Base-by-base conservation (phyloP, 2,329 filamentous ascomycete genomes). In the Apiospora aurea region DNA sequence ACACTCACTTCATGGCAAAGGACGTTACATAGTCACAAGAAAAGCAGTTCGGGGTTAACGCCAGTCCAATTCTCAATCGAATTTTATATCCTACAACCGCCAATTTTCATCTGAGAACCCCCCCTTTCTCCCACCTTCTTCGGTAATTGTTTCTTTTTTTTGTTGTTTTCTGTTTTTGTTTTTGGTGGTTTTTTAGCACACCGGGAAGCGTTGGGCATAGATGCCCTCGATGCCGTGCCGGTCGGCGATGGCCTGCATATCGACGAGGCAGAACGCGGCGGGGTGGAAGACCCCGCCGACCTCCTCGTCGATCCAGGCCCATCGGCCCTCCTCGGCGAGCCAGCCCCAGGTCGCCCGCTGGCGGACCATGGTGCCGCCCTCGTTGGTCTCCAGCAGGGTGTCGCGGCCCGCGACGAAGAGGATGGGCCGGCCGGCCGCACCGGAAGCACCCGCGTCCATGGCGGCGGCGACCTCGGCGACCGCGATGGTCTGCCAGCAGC, bases 11-110 rank as follows among this genome's bases (percentile, higher is more conserved):
- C 21, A 24, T 21, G 10, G 21, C 21, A 49, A n/a, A 7, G 5
- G 14, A 26, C n/a, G 11, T 26, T 13, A 38, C 21, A 64, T 18
- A 14, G 29, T 41, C 57, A 41, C 57, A 34, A 64, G 11, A 2
- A 41, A 41, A 64, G 57, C 57, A 24, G 10, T 41, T 64, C 57
- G 34, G 34, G 57, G 57, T 64, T 64, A 41, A 64, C 18, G 29
- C 21, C 16, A 4, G 34, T 64, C 18, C 29, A 41, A n/a, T 64
- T 64, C 13, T 29, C 26, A 29, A 29, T 29, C 26, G 26, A 29
- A 2, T 29, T 29, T 29, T 38, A 11, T 41, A 64, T 64, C 57
- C 57, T 64, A 64, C 34, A 41, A 8, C 16, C 11, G 18, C 6
- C 16, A 38, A 38, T 34, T 21, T n/a, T n/a, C 24, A 29, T 53